Evolutionary conservation across 169 alveolate genomes (phyloP), one percentile per base, ranked within the genome.

Genomic region (Eimeria necatrix): DNA sequence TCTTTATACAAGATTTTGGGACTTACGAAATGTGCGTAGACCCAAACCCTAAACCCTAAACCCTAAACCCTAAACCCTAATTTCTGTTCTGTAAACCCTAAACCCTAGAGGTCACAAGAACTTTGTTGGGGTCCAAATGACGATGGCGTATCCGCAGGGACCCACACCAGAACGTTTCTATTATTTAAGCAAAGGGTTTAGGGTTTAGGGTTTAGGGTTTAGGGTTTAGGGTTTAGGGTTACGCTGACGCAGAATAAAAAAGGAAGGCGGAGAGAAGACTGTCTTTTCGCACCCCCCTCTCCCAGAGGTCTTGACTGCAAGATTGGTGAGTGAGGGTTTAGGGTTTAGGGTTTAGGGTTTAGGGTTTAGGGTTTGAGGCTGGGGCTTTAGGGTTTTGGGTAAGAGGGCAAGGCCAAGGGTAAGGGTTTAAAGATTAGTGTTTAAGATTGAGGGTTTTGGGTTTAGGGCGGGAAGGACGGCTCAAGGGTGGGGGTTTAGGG

Each of bases 1-100:
- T 88, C 74, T 68, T 56, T 12, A 32, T 88, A 2, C 76, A 49
- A 49, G 86, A 88, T 86, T 88, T 88, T 59, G 85, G 81, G 18
- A 5, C 4, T 71, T 74, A 88, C 68, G 60, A 49, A 18, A 12
- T 88, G 94, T 88, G 49, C 2, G 86, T 24, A 24, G n/a, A 48
- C 32, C 49, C 4, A 32, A 49, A 22, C 90, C 90, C 51, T 56
- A 52, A 81, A 26, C 73, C 70, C 90, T 81, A 73, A 73, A 32
- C 53, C 59, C 60, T 41, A 68, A 68, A 68, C 78, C 78, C 78
- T 68, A 22, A 68, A 3, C 4, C 48, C 48, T 68, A 68, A 20
- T 22, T 14, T 48, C 46, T n/a, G 24, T 22, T 22, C 48, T 48
- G 49, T 20, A 68, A 14, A 14, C 7, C 46, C 78, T 61, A 7